These are phyloP conservation scores for Dendryphion nanum DNA, from an alignment of 2,329 filamentous ascomycete genomes.

Conservation along the genomic window DNA sequence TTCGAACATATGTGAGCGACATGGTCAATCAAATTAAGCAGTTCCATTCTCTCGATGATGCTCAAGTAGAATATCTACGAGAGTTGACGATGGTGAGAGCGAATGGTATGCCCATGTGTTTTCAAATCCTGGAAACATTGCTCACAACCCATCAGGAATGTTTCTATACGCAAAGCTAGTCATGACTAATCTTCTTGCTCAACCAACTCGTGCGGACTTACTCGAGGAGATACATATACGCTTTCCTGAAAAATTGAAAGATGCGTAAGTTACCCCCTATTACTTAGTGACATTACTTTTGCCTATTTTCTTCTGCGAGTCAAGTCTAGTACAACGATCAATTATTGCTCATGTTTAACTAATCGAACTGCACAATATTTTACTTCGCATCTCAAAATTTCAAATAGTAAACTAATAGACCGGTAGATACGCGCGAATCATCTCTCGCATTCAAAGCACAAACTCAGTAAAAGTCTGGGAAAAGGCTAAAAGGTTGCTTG, in stretches of 20 bases:
- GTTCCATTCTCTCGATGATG: slow-evolving; percentile 14
- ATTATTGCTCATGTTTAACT: too few relatives aligned
- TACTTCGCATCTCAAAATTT: too few relatives aligned
- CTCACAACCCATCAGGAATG: slow-evolving; percentile 17
- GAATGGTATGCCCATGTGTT: slow-evolving; percentile 14
- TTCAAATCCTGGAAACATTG: not conserved
- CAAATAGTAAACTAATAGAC: not conserved
- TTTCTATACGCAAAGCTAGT: slow-evolving; percentile 28
- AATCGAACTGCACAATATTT: not conserved
- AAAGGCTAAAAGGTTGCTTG: slow-evolving; percentile 18
- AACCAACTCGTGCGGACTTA: slow-evolving; percentile 14
- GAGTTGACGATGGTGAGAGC: slow-evolving; percentile 18
- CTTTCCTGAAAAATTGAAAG: slow-evolving; percentile 17
- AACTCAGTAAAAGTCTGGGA: slow-evolving; percentile 19
- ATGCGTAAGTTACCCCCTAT: slow-evolving; percentile 28
- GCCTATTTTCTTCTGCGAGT: too few relatives aligned
- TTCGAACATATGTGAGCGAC: slow-evolving; percentile 12
- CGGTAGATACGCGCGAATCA: not conserved
- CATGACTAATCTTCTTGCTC: slow-evolving; percentile 15
- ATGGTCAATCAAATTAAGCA: slow-evolving; percentile 15
- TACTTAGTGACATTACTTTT: too few relatives aligned
- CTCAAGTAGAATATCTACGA: slow-evolving; percentile 18
- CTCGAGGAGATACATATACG: slow-evolving; percentile 13
- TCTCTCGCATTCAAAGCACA: slow-evolving; percentile 9
- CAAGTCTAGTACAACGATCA: too few relatives aligned